Conservation (phyloP, 202 grass and related monocot species). For the Schoenoplectus triqueter region DNA sequence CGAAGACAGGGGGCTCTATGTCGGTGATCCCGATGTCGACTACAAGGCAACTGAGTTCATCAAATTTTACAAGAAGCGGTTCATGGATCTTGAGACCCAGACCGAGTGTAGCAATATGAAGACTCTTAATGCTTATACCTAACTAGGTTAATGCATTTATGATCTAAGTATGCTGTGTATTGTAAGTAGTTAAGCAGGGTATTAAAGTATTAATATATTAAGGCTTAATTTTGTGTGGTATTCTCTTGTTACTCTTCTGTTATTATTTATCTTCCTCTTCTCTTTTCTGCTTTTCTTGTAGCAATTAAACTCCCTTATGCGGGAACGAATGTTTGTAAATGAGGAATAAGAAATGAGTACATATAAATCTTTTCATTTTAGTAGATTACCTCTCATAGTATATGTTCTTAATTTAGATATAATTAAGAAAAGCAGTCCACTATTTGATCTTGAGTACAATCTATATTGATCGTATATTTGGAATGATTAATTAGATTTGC, state of each 20-base stretch:
- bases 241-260: constrained; percentile 7
- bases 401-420: no score
- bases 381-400: no score
- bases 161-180: constrained; percentile 22
- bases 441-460: no score
- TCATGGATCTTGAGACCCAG: constrained; percentile 40
- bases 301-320: background rate
- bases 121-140: constrained; percentile 14
- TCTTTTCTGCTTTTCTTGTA: background rate
- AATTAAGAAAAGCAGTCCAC: no score
- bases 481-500: background rate
- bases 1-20: constrained; percentile 58
- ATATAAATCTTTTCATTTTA: background rate
- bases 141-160: constrained; percentile 22
- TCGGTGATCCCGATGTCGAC: constrained; percentile 74
- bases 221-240: background rate
- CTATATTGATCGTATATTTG: background rate
- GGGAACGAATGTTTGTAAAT: background rate
- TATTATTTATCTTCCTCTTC: background rate
- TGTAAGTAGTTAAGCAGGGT: background rate
- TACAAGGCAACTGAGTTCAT: constrained; percentile 68
- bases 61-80: constrained; percentile 49
- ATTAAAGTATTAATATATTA: background rate
- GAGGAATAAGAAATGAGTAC: constrained; percentile 26
- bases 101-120: constrained; percentile 27